Percentiles rank a stretch among this genome's conserved stretches.
These are phyloP conservation scores for Scedosporium boydii DNA, from an alignment of 2,329 filamentous ascomycete species.

Conservation along the genomic window DNA sequence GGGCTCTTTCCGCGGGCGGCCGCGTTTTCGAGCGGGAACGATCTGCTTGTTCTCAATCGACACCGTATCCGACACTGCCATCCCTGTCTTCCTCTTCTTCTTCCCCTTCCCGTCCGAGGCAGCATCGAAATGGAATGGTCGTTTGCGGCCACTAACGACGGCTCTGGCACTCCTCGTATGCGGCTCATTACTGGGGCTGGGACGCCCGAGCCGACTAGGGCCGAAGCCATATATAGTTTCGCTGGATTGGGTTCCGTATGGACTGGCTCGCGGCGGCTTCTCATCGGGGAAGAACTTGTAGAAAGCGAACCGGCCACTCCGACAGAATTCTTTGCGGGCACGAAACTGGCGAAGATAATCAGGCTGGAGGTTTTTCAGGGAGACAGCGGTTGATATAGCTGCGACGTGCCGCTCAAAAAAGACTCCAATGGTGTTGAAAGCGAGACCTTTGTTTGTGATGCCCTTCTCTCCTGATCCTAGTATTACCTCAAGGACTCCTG, in stretches of 20 bases:
- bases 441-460: constrained; percentile 25
- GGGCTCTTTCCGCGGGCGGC: background rate
- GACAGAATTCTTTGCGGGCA: constrained; percentile 15
- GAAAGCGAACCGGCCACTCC: constrained; percentile 10
- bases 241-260: background rate
- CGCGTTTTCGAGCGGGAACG: background rate
- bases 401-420: constrained; percentile 25
- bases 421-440: constrained; percentile 23
- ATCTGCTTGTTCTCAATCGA: background rate
- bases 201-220: background rate
- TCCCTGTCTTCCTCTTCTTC: background rate
- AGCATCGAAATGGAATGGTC: background rate
- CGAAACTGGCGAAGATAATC: constrained; percentile 27
- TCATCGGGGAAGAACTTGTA: constrained; percentile 10
- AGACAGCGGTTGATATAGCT: constrained; percentile 10
- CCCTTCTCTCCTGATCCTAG: constrained; percentile 20
- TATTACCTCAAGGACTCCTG: constrained; percentile 24
- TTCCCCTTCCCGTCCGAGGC: background rate
- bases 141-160: background rate
- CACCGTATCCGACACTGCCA: background rate
- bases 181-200: background rate
- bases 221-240: background rate
- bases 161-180: background rate
- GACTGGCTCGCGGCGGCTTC: background rate
- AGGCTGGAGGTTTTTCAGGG: constrained; percentile 27